Conservation (phyloP, 179 eudicot genomes). For the Gypsophila paniculata region DNA sequence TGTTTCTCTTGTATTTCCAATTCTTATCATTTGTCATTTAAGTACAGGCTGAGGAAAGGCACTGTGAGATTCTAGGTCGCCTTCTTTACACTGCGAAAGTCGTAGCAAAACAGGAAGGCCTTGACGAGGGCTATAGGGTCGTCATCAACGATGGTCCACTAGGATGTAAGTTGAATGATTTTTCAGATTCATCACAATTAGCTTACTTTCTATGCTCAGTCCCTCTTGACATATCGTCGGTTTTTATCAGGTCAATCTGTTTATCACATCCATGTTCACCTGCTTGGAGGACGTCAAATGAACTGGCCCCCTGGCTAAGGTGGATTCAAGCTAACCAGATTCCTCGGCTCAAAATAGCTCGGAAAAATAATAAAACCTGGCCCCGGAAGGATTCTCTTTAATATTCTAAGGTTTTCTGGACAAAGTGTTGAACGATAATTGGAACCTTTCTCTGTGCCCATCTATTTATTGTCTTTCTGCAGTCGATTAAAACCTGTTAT, state of each 20-base stretch:
- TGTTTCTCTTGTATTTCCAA: neutral
- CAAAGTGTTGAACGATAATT: slow-evolving; percentile 1
- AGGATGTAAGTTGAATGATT: slow-evolving; percentile 49
- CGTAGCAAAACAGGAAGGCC: slow-evolving; percentile 88
- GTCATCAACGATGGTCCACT: slow-evolving; percentile 92
- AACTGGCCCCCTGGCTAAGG: slow-evolving; percentile 93
- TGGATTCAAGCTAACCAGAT: neutral
- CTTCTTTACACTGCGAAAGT: slow-evolving; percentile 86
- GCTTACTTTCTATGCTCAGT: neutral
- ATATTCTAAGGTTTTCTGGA: neutral
- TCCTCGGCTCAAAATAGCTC: neutral
- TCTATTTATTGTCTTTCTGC: neutral
- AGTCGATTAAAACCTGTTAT: neutral
- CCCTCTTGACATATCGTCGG: slow-evolving; percentile 16
- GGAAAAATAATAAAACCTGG: slow-evolving; percentile 14
- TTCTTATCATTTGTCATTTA: neutral
- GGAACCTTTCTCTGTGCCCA: slow-evolving; percentile 1
- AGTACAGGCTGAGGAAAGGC: slow-evolving; percentile 84
- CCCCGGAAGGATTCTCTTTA: neutral
- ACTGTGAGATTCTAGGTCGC: slow-evolving; percentile 71
- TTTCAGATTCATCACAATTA: neutral
- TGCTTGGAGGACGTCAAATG: slow-evolving; percentile 96
- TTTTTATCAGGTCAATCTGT: slow-evolving; percentile 73
- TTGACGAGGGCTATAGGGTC: slow-evolving; percentile 75
- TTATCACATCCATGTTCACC: slow-evolving; percentile 92